Evolutionary conservation across 2,329 filamentous ascomycete genomes (phyloP).

Genomic region (Lasiodiplodia hormozganensis): DNA sequence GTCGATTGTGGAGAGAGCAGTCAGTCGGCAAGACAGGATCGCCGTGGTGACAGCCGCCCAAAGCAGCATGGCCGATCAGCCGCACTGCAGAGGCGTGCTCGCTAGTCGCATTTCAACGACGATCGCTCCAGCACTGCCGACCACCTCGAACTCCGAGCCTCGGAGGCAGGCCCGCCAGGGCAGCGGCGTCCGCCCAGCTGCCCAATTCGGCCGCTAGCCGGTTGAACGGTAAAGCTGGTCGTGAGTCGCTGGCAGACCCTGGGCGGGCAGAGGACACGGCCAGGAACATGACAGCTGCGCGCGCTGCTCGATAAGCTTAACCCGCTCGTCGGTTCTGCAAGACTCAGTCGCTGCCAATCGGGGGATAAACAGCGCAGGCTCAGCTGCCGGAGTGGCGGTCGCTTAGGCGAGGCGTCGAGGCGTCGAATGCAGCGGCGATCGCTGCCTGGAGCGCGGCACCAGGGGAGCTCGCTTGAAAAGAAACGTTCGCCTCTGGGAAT

Average conservation of each 20-base stretch:
- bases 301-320: conserved; percentile 17
- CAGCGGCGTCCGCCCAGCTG: conserved; percentile 1
- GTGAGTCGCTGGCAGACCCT: neutral
- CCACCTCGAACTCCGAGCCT: neutral
- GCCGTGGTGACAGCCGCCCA: neutral
- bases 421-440: neutral
- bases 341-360: neutral
- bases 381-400: neutral
- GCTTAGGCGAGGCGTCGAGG: neutral
- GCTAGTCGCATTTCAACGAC: conserved; percentile 9
- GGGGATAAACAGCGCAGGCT: neutral
- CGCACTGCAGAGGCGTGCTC: neutral
- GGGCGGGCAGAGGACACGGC: neutral
- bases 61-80: conserved; percentile 21
- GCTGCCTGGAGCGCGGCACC: neutral
- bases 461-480: neutral
- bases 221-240: neutral
- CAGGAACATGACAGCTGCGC: conserved; percentile 6
- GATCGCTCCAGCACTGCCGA: conserved; percentile 7
- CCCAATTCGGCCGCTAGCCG: neutral
- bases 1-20: neutral
- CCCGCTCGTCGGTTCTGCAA: conserved; percentile 5
- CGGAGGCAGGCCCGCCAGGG: neutral
- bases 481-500: neutral
- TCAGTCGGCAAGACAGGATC: neutral